A percentile compares a stretch with the other conserved stretches of the same genome.
Conservation (phyloP, 2,329 filamentous ascomycete genomes). For the Colletotrichum eremochloae region DNA sequence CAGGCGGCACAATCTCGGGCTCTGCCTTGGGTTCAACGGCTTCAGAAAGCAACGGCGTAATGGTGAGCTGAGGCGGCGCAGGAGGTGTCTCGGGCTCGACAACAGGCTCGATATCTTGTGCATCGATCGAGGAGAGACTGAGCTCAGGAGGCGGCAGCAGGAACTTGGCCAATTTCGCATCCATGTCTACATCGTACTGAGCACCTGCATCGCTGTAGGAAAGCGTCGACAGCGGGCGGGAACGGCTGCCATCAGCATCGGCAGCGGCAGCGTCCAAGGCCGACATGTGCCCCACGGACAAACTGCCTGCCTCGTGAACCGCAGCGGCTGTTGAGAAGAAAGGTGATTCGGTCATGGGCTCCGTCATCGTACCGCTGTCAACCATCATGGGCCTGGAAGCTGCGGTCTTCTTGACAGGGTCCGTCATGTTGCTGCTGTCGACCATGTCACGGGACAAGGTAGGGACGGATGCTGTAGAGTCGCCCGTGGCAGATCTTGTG, state of each 20-base stretch:
- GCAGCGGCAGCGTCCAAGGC: conserved; percentile 45
- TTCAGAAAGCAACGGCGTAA: conserved; percentile 51
- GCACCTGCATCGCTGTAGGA: conserved; percentile 67
- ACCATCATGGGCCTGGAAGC: conserved; percentile 52
- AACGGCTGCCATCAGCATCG: conserved; percentile 48
- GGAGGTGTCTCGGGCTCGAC: conserved; percentile 52
- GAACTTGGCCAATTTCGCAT: conserved; percentile 66
- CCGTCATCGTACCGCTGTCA: conserved; percentile 61
- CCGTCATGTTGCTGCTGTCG: conserved; percentile 72
- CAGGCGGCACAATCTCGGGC: conserved; percentile 41
- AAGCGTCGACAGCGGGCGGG: conserved; percentile 61
- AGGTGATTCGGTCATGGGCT: conserved; percentile 48
- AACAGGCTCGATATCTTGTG: conserved; percentile 59
- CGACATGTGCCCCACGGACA: conserved; percentile 59
- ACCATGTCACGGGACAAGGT: conserved; percentile 69
- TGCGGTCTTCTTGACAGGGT: conserved; percentile 59
- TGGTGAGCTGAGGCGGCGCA: conserved; percentile 51
- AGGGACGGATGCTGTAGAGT: conserved; percentile 62
- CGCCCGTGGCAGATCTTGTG: conserved; percentile 63
- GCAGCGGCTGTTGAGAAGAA: conserved; percentile 46
- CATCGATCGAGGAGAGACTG: conserved; percentile 60
- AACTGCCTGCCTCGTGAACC: conserved; percentile 43
- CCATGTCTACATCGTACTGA: conserved; percentile 65
- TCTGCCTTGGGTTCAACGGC: conserved; percentile 52
- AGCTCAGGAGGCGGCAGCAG: conserved; percentile 55